These are phyloP conservation scores for Gracilariopsis chorda DNA, from an alignment of 23 red algal genomes.

Conservation along the genomic window DNA sequence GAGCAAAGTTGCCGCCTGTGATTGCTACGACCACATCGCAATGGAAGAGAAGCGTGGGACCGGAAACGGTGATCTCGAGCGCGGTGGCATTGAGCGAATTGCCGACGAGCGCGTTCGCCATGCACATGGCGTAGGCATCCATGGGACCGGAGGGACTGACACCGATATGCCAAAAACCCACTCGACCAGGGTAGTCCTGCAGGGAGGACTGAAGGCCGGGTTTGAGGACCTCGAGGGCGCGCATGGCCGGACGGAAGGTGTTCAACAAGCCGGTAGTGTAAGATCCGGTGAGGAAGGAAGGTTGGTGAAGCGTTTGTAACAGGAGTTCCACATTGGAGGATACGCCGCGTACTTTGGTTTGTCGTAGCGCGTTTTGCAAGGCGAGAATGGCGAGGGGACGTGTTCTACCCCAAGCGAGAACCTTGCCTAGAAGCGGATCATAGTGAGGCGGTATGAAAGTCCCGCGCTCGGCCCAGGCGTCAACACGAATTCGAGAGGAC, in stretches of 20 bases:
- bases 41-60: slow-evolving; percentile 60
- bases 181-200: slow-evolving; percentile 66
- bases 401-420: slow-evolving; percentile 70
- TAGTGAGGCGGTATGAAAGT: slow-evolving; percentile 59
- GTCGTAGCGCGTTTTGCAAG: slow-evolving; percentile 59
- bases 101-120: slow-evolving; percentile 58
- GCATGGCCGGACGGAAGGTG: slow-evolving; percentile 23
- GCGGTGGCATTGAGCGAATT: slow-evolving; percentile 19
- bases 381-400: slow-evolving; percentile 39
- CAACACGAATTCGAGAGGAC: slow-evolving; percentile 53
- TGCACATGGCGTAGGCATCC: slow-evolving; percentile 72
- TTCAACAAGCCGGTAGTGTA: slow-evolving; percentile 71
- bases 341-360: slow-evolving; percentile 63
- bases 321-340: slow-evolving; percentile 83
- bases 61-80: slow-evolving; percentile 66
- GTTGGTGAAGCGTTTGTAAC: slow-evolving; percentile 26
- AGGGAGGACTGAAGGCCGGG: slow-evolving; percentile 65
- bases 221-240: slow-evolving; percentile 45
- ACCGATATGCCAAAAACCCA: slow-evolving; percentile 70
- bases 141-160: slow-evolving; percentile 69
- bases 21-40: slow-evolving; percentile 34
- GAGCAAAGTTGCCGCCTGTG: slow-evolving; percentile 32
- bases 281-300: slow-evolving; percentile 36
- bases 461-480: slow-evolving; percentile 74
- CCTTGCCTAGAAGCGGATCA: slow-evolving; percentile 87